Evolutionary conservation across 2,329 filamentous ascomycete species (phyloP), one percentile per base, ranked within the genome.

Genomic region (Xylariomycetidae sp.): DNA sequence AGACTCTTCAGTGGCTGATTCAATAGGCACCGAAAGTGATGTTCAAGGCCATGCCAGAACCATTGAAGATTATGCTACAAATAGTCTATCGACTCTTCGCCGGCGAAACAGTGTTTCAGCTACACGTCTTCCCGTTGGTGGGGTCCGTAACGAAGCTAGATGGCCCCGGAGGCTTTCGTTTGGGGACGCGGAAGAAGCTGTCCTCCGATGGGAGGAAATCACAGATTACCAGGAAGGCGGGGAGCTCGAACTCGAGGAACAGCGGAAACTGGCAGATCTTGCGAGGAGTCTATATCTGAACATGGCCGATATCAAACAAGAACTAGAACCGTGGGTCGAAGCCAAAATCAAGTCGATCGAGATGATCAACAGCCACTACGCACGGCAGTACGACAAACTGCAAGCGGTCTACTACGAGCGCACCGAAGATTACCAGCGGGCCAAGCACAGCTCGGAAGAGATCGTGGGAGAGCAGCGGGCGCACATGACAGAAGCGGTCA

Each of bases 81-180:
- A 53, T 30, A 66, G 46, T 36, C 56, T 71, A n/a, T 52, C 66
- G 5, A 64, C 69, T 7, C 64, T 87, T 8, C 72, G 74, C 16
- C 75, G 84, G 13, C 77, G 84, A 15, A 72, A 81, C 47, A 82
- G 77, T 48, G 58, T 77, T 25, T 62, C 67, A 4, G 53, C 56
- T 2, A 49, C 55, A 1, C 55, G 54, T 6, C 38, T 56, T 4
- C 39, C 48, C 16, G 49, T 54, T 18, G 56, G 46, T 33, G 59
- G 37, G 2, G 42, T 40, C 6, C 57, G 65, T 2, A 70, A 77
- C 40, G 79, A 85, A 41, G 68, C 69, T 17, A 75, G 74, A 37
- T 86, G 81, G 74, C 77, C 83, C 1, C 77, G 84, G 2, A 75
- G 83, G 27, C 69, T 89, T 42, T 88, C 84, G 4, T 89, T 89